phyloP scores from a whole-genome alignment of 495 filamentous ascomycete genomes.

The Cryomyces antarcticus region DNA sequence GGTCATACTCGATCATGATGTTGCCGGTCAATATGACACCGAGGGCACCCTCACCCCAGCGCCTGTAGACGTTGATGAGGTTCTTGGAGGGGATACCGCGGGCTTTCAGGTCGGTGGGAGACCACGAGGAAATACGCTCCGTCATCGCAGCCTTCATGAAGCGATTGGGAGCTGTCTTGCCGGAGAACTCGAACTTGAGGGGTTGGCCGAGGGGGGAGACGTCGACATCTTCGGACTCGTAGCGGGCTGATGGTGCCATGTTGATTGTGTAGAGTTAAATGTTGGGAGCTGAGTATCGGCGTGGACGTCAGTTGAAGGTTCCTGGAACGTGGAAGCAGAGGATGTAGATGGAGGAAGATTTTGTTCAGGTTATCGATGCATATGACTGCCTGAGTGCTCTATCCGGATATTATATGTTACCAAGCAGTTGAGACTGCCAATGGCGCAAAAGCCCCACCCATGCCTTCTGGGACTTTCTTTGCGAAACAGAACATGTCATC shows the following conservation, averaged over 20 bases:
- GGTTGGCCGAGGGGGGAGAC: conserved; percentile 30
- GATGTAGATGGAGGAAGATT: too few species aligned
- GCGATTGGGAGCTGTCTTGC: conserved; percentile 33
- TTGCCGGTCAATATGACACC: conserved; percentile 42
- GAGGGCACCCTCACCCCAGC: conserved; percentile 37
- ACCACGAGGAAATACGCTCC: conserved; percentile 37
- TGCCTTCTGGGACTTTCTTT: too few species aligned
- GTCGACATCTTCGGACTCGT: conserved; percentile 20
- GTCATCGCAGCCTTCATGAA: conserved; percentile 47
- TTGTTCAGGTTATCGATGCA: too few species aligned
- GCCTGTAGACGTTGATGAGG: conserved; percentile 35
- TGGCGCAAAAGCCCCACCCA: too few species aligned
- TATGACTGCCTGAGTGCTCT: too few species aligned
- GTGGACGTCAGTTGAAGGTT: background rate
- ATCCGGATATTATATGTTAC: too few species aligned
- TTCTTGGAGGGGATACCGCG: conserved; percentile 37
- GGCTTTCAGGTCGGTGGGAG: conserved; percentile 22
- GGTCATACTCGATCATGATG: conserved; percentile 36
- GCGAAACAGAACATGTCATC: too few species aligned
- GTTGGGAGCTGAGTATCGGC: background rate
- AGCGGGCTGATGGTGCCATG: conserved; percentile 13
- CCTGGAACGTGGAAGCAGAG: too few species aligned
- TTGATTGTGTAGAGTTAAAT: conserved; percentile 8
- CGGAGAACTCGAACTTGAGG: conserved; percentile 35
- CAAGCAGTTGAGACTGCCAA: too few species aligned